Evolutionary conservation across 129 eudicot genomes (phyloP).

Genomic region (Rutidosis leptorrhynchoides): DNA sequence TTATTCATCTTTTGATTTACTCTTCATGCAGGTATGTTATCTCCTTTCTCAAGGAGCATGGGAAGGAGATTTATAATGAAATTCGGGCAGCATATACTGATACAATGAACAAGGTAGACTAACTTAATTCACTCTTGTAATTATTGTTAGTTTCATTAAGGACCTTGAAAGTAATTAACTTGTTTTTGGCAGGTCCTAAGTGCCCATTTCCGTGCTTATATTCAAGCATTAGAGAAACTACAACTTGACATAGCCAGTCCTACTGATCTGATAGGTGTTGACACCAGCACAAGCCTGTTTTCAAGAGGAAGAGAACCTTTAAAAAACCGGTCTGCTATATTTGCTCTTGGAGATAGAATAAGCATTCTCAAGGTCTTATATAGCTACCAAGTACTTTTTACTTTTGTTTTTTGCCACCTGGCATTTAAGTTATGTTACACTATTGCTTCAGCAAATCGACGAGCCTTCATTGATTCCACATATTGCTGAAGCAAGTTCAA

Average conservation of each 20-base stretch:
- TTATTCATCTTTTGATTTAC: background rate
- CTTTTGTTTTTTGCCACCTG: conserved; percentile 16
- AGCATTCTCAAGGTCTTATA: conserved; percentile 71
- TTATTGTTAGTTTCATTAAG: background rate
- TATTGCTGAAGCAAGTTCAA: conserved; percentile 97
- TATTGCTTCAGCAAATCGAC: conserved; percentile 71
- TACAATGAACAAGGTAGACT: conserved; percentile 89
- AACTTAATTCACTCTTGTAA: background rate
- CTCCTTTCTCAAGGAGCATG: conserved; percentile 86
- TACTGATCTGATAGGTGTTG: conserved; percentile 89
- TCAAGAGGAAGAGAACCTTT: conserved; percentile 91
- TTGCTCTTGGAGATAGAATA: conserved; percentile 94
- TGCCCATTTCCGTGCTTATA: conserved; percentile 92
- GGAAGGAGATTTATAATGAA: conserved; percentile 87
- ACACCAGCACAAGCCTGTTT: conserved; percentile 80
- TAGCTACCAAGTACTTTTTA: conserved; percentile 7
- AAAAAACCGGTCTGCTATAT: conserved; percentile 95
- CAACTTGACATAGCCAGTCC: conserved; percentile 92
- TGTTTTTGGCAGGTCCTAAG: conserved; percentile 70
- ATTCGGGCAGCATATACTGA: conserved; percentile 93
- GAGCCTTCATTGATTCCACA: conserved; percentile 97
- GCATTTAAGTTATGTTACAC: conserved; percentile 6
- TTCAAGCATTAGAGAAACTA: conserved; percentile 87
- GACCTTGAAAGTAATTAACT: background rate
- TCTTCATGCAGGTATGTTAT: conserved; percentile 68